These are phyloP conservation scores for Beauveria sp. DNA, from an alignment of 2,329 filamentous ascomycete species.

Conservation along the genomic window DNA sequence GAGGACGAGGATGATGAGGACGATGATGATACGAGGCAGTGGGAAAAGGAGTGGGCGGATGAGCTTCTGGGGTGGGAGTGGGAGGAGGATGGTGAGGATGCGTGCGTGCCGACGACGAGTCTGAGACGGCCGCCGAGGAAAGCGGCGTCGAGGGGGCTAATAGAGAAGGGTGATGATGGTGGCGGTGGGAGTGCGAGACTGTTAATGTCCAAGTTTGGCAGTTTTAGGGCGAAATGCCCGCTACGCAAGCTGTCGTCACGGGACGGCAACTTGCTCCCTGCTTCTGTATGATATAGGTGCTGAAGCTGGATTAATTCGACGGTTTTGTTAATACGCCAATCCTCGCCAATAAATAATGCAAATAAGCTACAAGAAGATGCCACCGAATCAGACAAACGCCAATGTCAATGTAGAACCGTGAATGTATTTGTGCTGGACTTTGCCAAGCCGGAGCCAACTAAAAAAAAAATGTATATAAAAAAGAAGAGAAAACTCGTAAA, in stretches of 20 bases:
- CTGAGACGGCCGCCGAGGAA: neutral
- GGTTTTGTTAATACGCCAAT: too few relatives aligned
- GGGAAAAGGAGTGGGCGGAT: constrained; percentile 8
- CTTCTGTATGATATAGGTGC: neutral
- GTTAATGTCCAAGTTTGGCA: constrained; percentile 3
- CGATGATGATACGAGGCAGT: constrained; percentile 1
- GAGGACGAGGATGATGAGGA: neutral
- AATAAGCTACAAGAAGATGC: too few relatives aligned
- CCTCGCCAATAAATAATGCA: too few relatives aligned
- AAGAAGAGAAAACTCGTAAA: neutral
- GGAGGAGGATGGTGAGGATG: neutral
- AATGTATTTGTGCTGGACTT: neutral
- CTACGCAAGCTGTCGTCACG: neutral
- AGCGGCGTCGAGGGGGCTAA: neutral
- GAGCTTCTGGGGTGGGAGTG: neutral
- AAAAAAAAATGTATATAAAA: neutral
- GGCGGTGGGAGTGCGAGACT: neutral
- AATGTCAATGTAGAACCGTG: neutral
- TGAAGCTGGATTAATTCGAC: neutral
- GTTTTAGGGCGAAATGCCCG: neutral
- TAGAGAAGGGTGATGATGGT: neutral
- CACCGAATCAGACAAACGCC: too few relatives aligned
- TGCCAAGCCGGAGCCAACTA: neutral
- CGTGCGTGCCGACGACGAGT: constrained; percentile 3
- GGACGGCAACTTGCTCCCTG: neutral